phyloP scores from a whole-genome alignment of 2,329 filamentous ascomycete genomes.

The Verticillium albo-atrum region DNA sequence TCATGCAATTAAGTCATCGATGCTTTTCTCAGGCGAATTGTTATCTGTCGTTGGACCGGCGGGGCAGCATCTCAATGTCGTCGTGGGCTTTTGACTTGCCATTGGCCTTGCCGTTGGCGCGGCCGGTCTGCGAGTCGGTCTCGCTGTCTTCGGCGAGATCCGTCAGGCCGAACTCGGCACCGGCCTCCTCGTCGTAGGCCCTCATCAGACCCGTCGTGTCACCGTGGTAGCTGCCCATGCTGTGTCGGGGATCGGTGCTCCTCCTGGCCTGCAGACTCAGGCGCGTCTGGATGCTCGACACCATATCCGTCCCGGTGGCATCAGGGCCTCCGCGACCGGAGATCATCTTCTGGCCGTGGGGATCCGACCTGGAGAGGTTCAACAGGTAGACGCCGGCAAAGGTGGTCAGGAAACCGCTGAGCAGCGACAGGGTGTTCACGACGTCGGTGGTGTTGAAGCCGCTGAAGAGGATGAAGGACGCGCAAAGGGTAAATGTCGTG shows the following conservation, averaged over 20 bases:
- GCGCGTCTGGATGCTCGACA: conserved; percentile 84
- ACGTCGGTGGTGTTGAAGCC: conserved; percentile 94
- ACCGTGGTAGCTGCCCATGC: conserved; percentile 58
- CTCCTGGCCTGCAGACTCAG: conserved; percentile 88
- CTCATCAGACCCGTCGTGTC: conserved; percentile 83
- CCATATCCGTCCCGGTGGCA: conserved; percentile 83
- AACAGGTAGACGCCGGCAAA: conserved; percentile 94
- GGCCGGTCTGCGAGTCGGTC: conserved; percentile 42
- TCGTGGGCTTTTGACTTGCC: conserved; percentile 35
- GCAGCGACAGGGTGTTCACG: conserved; percentile 86
- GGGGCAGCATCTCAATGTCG: conserved; percentile 47
- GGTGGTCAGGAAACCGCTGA: conserved; percentile 90
- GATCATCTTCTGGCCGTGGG: conserved; percentile 67
- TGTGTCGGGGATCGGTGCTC: conserved; percentile 63
- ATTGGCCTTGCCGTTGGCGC: conserved; percentile 33
- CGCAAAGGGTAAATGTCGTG: conserved; percentile 87
- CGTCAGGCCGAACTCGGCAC: conserved; percentile 67
- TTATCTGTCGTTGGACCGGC: conserved; percentile 34
- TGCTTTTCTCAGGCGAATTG: not conserved
- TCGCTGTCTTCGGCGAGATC: conserved; percentile 77
- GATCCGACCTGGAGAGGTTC: conserved; percentile 90
- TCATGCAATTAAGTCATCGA: not conserved
- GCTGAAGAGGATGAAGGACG: conserved; percentile 92
- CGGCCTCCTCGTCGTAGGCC: conserved; percentile 81
- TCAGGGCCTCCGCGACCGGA: conserved; percentile 62